These are phyloP conservation scores for Rhizopogon roseolus DNA, from an alignment of 768 basidiomycete species.

Conservation along the genomic window DNA sequence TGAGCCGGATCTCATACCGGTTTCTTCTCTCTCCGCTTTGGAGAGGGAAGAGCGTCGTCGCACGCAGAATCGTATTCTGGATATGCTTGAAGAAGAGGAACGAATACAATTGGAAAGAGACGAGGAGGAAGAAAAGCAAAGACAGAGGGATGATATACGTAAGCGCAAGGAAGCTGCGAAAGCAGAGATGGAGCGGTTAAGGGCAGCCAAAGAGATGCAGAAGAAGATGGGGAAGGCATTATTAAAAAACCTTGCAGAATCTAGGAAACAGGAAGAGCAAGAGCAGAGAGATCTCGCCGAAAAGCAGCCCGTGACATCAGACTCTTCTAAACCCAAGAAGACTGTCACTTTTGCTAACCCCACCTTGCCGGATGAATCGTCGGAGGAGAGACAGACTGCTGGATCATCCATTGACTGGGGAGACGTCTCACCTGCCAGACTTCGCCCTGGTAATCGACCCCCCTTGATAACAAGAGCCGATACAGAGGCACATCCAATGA, in stretches of 20 bases:
- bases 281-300: conserved; percentile 27
- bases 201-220: conserved; percentile 47
- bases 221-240: conserved; percentile 77
- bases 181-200: conserved; percentile 34
- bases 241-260: conserved; percentile 36
- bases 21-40: conserved; percentile 38
- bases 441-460: conserved; percentile 36
- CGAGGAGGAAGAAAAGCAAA: conserved; percentile 35
- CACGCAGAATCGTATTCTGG: conserved; percentile 62
- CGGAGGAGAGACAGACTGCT: conserved; percentile 4
- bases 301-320: conserved; percentile 13
- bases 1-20: conserved; percentile 43
- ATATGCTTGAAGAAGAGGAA: conserved; percentile 72
- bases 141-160: conserved; percentile 41
- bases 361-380: conserved; percentile 14
- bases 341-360: conserved; percentile 60
- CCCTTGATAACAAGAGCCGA: conserved; percentile 26
- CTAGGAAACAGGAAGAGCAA: conserved; percentile 34
- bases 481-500: conserved; percentile 49
- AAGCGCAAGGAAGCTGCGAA: conserved; percentile 46
- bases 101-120: conserved; percentile 37
- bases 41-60: conserved; percentile 47
- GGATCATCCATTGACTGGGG: conserved; percentile 38
- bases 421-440: conserved; percentile 47
- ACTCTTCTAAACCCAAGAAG: conserved; percentile 45